These are phyloP conservation scores for Penicillium arizonense DNA, from an alignment of 495 filamentous ascomycete species.

Conservation along the genomic window DNA sequence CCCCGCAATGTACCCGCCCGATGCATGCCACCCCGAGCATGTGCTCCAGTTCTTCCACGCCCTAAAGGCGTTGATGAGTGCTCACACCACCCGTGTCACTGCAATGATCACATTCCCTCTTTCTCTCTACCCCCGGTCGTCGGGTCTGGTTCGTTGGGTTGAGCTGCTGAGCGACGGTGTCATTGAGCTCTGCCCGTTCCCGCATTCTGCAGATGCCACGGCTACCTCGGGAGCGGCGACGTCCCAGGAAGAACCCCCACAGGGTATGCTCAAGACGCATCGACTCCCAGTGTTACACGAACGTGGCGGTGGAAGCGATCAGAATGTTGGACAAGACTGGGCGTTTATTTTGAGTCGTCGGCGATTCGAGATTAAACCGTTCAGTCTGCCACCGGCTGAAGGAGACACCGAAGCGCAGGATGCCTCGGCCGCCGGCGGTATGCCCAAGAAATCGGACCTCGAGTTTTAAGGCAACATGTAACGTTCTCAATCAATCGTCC, in stretches of 20 bases:
- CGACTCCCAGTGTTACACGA: slow-evolving; percentile 82
- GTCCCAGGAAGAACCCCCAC: slow-evolving; percentile 68
- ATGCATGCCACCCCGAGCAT: slow-evolving; percentile 63
- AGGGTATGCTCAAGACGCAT: slow-evolving; percentile 82
- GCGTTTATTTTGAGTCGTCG: slow-evolving; percentile 85
- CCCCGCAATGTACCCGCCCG: slow-evolving; percentile 73
- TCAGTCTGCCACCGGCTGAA: slow-evolving; percentile 85
- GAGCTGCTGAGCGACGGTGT: slow-evolving; percentile 85
- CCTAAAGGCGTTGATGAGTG: slow-evolving; percentile 70
- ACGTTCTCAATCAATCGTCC: slow-evolving; percentile 31
- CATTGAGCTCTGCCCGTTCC: slow-evolving; percentile 83
- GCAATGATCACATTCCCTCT: slow-evolving; percentile 77
- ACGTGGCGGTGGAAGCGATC: slow-evolving; percentile 75
- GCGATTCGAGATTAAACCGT: slow-evolving; percentile 83
- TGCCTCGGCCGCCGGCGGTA: slow-evolving; percentile 41
- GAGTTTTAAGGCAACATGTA: slow-evolving; percentile 56
- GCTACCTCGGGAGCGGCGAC: slow-evolving; percentile 52
- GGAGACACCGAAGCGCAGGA: slow-evolving; percentile 71
- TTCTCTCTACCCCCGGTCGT: slow-evolving; percentile 73
- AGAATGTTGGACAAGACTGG: slow-evolving; percentile 73
- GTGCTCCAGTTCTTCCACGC: slow-evolving; percentile 83
- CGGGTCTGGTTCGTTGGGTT: slow-evolving; percentile 82
- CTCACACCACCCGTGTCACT: slow-evolving; percentile 63
- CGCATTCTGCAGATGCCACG: slow-evolving; percentile 59
- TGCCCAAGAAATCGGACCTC: slow-evolving; percentile 64